A percentile compares a stretch with the other conserved stretches of the same genome.
Conservation (phyloP, 2,329 filamentous ascomycete species). For the Talaromyces sp. region DNA sequence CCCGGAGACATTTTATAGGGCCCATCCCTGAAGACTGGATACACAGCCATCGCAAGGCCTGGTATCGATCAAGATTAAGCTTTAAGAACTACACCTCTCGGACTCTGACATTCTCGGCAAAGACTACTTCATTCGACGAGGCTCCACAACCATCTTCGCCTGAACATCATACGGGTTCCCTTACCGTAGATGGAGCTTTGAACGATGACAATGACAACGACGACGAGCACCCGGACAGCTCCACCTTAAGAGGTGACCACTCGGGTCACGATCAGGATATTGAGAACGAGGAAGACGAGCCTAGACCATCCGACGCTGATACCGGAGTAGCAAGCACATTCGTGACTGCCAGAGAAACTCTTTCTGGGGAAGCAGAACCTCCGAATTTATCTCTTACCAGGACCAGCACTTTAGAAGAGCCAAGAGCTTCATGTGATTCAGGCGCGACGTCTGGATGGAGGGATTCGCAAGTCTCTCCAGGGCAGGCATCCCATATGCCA, state of each 20-base stretch:
- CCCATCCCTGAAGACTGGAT: slow-evolving; percentile 63
- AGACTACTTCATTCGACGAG: slow-evolving; percentile 32
- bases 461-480: background rate
- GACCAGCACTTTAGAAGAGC: background rate
- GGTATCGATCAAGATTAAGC: slow-evolving; percentile 50
- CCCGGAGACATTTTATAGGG: slow-evolving; percentile 59
- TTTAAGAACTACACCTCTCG: slow-evolving; percentile 45
- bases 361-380: background rate
- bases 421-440: background rate
- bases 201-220: background rate
- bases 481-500: background rate
- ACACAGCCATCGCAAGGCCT: slow-evolving; percentile 57
- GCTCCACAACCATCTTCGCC: background rate
- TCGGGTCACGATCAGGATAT: slow-evolving; percentile 37
- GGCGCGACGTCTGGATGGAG: background rate
- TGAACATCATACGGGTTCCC: background rate
- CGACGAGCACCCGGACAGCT: background rate
- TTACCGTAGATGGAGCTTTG: background rate
- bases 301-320: slow-evolving; percentile 16
- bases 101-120: slow-evolving; percentile 49
- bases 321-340: slow-evolving; percentile 12
- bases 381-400: background rate
- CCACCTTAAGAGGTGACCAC: background rate
- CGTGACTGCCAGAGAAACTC: slow-evolving; percentile 13
- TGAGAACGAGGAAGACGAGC: slow-evolving; percentile 19